Conservation (phyloP, 495 filamentous ascomycete genomes). For the Lasiosphaeria miniovina region DNA sequence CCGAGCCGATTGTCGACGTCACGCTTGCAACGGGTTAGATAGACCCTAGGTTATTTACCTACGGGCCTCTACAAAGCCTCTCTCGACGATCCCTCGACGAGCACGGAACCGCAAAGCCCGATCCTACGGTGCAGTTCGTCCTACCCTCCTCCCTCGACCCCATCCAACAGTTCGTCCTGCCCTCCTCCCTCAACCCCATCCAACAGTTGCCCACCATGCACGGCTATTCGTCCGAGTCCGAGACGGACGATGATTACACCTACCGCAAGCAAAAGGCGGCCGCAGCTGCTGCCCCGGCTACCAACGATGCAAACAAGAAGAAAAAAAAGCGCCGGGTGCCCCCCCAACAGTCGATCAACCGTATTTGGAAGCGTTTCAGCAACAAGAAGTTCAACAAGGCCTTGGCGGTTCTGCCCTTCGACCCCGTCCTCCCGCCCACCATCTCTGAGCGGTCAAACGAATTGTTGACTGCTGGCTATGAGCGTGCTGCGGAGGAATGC, state of each 20-base stretch:
- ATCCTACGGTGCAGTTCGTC: not conserved
- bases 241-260: constrained; percentile 34
- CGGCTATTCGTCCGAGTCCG: constrained; percentile 37
- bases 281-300: constrained; percentile 17
- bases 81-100: too few relatives aligned
- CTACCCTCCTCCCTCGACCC: not conserved
- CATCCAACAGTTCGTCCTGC: constrained; percentile 2
- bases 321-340: constrained; percentile 58
- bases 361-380: constrained; percentile 78
- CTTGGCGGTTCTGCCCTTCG: constrained; percentile 46
- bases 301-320: constrained; percentile 40
- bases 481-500: constrained; percentile 72
- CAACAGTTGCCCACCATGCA: constrained; percentile 29
- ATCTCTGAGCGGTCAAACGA: constrained; percentile 47
- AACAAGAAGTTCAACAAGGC: constrained; percentile 55
- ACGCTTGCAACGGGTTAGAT: too few relatives aligned
- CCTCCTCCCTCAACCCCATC: not conserved
- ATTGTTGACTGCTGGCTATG: constrained; percentile 58
- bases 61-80: too few relatives aligned
- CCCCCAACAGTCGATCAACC: constrained; percentile 72
- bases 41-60: too few relatives aligned
- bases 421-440: constrained; percentile 44
- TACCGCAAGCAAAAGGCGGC: constrained; percentile 30
- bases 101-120: too few relatives aligned
- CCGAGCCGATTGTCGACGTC: too few relatives aligned